Percentiles rank a stretch among this genome's conserved stretches.
Evolutionary conservation across 208 protist genomes (phyloP).

Genomic region (Trypanosoma platydactyli): DNA sequence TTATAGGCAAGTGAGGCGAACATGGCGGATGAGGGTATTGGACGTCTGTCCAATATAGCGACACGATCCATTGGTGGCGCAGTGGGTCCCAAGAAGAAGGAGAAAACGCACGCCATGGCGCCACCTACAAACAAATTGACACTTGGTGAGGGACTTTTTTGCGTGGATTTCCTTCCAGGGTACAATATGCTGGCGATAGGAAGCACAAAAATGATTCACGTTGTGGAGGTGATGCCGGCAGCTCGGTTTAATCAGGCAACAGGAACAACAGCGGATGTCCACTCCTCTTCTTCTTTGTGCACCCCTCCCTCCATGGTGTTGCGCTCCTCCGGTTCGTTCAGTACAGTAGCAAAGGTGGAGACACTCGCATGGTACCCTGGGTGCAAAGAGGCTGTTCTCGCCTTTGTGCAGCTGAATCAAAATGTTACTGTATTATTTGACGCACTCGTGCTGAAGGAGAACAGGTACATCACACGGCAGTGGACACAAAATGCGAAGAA

Average conservation of each 20-base stretch:
- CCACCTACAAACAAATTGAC: constrained; percentile 17
- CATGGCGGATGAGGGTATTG: not conserved
- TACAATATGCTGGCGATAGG: constrained; percentile 71
- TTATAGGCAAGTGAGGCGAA: not conserved
- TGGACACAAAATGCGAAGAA: constrained; percentile 51
- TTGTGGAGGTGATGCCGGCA: constrained; percentile 60
- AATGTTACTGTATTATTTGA: constrained; percentile 80
- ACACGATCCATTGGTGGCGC: not conserved
- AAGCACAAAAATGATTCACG: constrained; percentile 64
- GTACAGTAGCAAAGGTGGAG: constrained; percentile 71
- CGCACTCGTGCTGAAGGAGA: constrained; percentile 54
- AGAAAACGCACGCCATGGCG: not conserved
- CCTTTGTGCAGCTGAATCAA: constrained; percentile 64
- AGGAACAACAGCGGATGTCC: not conserved
- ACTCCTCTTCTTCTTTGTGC: not conserved
- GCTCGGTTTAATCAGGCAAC: not conserved
- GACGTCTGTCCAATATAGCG: not conserved
- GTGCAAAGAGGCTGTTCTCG: constrained; percentile 60
- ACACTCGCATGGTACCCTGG: constrained; percentile 76
- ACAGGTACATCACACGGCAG: constrained; percentile 68
- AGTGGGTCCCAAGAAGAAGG: constrained; percentile 19
- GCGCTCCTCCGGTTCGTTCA: constrained; percentile 56
- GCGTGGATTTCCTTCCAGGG: constrained; percentile 64
- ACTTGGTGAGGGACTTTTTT: constrained; percentile 57
- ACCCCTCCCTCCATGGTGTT: constrained; percentile 36